Percentiles rank a stretch among this genome's conserved stretches.
These are phyloP conservation scores for Cyclotella sp. DNA, from an alignment of 108 stramenopile species.

Conservation along the genomic window DNA sequence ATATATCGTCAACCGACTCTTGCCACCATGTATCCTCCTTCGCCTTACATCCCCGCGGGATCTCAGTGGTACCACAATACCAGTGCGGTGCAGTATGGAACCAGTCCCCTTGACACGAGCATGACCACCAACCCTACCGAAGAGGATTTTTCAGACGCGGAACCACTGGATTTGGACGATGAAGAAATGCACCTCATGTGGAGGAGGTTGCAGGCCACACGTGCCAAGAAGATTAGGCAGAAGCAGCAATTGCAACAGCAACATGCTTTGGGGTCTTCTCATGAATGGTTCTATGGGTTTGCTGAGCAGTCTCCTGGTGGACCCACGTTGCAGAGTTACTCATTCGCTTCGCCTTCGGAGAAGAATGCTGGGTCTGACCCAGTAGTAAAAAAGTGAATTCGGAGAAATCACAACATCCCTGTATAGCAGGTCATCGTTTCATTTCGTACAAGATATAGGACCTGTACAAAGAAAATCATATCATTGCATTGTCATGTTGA, in stretches of 20 bases:
- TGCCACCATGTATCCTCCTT: constrained; percentile 6
- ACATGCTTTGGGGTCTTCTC: constrained; percentile 6
- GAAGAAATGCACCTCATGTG: constrained; percentile 35
- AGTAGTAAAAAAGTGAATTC: background rate
- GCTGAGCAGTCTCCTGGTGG: constrained; percentile 12
- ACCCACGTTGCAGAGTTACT: background rate
- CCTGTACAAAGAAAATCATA: too few species aligned
- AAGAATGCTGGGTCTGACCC: background rate
- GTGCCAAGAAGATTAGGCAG: constrained; percentile 28
- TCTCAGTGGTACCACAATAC: constrained; percentile 15
- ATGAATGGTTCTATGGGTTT: background rate
- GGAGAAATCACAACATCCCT: background rate
- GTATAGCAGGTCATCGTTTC: too few species aligned
- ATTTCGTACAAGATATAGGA: too few species aligned
- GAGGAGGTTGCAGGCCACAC: constrained; percentile 21
- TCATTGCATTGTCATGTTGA: too few species aligned
- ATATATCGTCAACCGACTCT: background rate
- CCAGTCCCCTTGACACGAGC: background rate
- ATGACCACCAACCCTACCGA: background rate
- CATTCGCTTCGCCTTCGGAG: constrained; percentile 18
- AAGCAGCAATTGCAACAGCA: constrained; percentile 12
- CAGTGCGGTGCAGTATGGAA: constrained; percentile 4
- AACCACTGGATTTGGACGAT: constrained; percentile 32
- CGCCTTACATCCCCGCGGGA: background rate
- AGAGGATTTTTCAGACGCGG: constrained; percentile 11